Evolutionary conservation across 768 basidiomycete genomes (phyloP), one percentile per base, ranked within the genome.

Genomic region (Sutorius australiensis): DNA sequence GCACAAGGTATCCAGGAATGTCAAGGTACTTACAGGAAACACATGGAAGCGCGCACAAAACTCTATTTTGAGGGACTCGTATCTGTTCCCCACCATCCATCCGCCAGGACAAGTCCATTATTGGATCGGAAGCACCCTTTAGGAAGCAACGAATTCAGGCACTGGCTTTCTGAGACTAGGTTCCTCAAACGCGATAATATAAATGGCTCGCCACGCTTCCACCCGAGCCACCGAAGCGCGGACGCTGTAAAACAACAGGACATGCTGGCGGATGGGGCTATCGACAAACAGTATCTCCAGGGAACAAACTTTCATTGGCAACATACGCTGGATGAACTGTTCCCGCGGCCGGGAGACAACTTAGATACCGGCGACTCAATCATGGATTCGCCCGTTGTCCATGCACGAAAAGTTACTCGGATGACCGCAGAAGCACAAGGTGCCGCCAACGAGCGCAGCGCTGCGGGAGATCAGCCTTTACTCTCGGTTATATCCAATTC

Each of bases 11-110:
- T 81, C 39, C 73, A 77, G 54, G 80, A 83, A 61, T 73, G 71
- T 40, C 72, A 77, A 52, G 80, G 79, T 19, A 75, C 77, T 9
- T 84, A 85, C 62, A 72, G 70, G 54, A 67, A 71, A 45, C 73
- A 76, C 58, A 83, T 81, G 81, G 69, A 76, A 48, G 72, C 76
- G 46, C 77, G 73, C 57, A 68, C 71, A 21, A 72, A 72, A 51
- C 67, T 73, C 30, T 81, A 78, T 63, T 81, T 74, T 53, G 75
- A 82, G 50, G 72, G 72, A 11, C 65, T 79, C 41, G 53, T 66
- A 42, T 58, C 61, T 21, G 53, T 42, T 14, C 56, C 60, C 52
- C 50, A n/a, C 47, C 62, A 50, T 17, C 48, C 38, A 43, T 40
- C 54, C 4, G 37, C 45, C 41, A 61, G 42, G 55, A 43, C 44